A percentile compares a stretch with the other conserved stretches of the same genome.
These are phyloP conservation scores for Pseudopyrenochaeta lycopersici DNA, from an alignment of 2,329 filamentous ascomycete species.

Conservation along the genomic window DNA sequence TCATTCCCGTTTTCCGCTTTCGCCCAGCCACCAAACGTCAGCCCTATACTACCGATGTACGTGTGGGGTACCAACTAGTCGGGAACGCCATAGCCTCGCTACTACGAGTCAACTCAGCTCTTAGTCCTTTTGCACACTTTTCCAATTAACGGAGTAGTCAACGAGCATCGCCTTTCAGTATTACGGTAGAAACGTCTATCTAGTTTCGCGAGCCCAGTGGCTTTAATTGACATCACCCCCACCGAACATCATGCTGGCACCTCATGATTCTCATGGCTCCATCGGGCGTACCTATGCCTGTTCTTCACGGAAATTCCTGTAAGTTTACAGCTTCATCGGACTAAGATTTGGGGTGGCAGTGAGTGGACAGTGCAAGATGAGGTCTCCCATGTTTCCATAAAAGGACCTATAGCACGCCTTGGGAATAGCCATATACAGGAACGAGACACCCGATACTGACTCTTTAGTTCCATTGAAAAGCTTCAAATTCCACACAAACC, in stretches of 20 bases:
- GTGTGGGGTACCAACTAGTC: conserved; percentile 18
- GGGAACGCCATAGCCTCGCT: conserved; percentile 29
- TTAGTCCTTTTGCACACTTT: conserved; percentile 14
- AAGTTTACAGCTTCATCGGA: conserved; percentile 12
- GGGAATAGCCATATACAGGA: background rate
- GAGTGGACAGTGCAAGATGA: conserved; percentile 8
- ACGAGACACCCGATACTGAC: conserved; percentile 6
- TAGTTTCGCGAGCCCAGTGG: conserved; percentile 14
- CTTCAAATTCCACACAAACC: background rate
- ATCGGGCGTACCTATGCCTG: conserved; percentile 18
- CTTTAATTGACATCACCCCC: conserved; percentile 11
- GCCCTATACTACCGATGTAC: conserved; percentile 30
- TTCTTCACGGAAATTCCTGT: conserved; percentile 20
- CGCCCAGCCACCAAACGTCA: conserved; percentile 24
- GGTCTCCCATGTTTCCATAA: conserved; percentile 21
- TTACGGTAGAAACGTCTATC: conserved; percentile 13
- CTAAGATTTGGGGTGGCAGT: conserved; percentile 29
- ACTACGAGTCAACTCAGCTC: conserved; percentile 24
- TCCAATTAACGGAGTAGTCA: conserved; percentile 13
- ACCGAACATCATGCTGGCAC: conserved; percentile 24
- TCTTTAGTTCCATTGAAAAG: conserved; percentile 14
- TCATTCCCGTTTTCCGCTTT: conserved; percentile 8
- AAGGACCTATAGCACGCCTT: conserved; percentile 9
- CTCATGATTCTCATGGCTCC: conserved; percentile 13
- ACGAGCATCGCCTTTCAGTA: conserved; percentile 5